Percentiles rank a stretch among this genome's conserved stretches.
These are phyloP conservation scores for Sabuloglossum arenarium DNA, from an alignment of 495 filamentous ascomycete species.

Conservation along the genomic window DNA sequence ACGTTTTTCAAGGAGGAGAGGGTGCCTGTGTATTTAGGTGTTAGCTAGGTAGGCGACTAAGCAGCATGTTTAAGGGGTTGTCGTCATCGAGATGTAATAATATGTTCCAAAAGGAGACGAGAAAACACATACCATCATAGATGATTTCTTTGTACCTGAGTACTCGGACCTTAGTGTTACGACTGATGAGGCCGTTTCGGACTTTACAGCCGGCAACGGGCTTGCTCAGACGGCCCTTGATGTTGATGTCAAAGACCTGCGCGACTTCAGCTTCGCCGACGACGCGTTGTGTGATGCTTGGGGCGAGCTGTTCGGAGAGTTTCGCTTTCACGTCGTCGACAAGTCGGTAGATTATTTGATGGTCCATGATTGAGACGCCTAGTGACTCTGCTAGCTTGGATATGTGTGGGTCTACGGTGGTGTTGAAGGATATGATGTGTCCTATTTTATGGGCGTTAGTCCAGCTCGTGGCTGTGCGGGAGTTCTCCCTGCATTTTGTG, in stretches of 20 bases:
- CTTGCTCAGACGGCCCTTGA: slow-evolving; percentile 44
- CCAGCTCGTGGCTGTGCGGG: not conserved
- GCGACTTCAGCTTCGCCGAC: slow-evolving; percentile 75
- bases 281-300: slow-evolving; percentile 41
- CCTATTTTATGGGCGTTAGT: slow-evolving; percentile 11
- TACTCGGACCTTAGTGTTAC: slow-evolving; percentile 44
- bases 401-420: slow-evolving; percentile 44
- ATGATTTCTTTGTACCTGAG: slow-evolving; percentile 44
- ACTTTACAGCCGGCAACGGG: slow-evolving; percentile 78
- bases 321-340: slow-evolving; percentile 57
- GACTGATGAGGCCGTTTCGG: slow-evolving; percentile 51
- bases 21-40: slow-evolving; percentile 32
- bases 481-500: not conserved
- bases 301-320: slow-evolving; percentile 45
- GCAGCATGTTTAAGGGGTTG: not conserved
- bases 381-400: slow-evolving; percentile 41
- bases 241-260: slow-evolving; percentile 62
- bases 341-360: slow-evolving; percentile 84
- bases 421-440: slow-evolving; percentile 74
- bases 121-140: slow-evolving; percentile 48
- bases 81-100: not conserved
- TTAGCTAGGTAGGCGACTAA: not conserved
- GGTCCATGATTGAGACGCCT: slow-evolving; percentile 58
- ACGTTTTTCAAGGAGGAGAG: slow-evolving; percentile 69
- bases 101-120: not conserved